phyloP scores from a whole-genome alignment of 2,329 filamentous ascomycete genomes.

The Pseudocercospora cruenta region DNA sequence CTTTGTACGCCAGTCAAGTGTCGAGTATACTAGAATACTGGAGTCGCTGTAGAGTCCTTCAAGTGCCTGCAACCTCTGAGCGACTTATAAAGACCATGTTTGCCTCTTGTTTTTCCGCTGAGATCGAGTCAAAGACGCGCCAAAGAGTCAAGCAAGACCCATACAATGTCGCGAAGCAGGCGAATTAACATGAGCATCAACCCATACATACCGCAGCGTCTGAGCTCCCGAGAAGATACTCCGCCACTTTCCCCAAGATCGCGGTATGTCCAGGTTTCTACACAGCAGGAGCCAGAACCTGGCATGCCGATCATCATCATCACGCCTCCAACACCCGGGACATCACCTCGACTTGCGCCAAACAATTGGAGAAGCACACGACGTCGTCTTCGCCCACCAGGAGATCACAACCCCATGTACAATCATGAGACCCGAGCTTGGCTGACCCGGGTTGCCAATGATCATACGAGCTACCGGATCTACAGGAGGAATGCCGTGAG shows the following conservation, averaged over 20 bases:
- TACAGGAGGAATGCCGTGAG: conserved; percentile 11
- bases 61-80: not conserved
- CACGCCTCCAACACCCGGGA: not conserved
- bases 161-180: not conserved
- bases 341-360: not conserved
- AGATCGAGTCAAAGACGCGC: not conserved
- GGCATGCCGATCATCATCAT: not conserved
- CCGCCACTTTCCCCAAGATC: not conserved
- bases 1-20: not conserved
- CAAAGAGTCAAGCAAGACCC: not conserved
- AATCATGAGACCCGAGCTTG: not conserved
- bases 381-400: not conserved
- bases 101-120: not conserved
- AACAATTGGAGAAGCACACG: not conserved
- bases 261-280: not conserved
- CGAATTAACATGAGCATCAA: not conserved
- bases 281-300: not conserved
- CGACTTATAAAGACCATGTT: not conserved
- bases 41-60: not conserved
- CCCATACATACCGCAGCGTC: not conserved
- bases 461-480: not conserved
- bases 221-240: not conserved
- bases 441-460: not conserved
- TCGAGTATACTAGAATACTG: not conserved
- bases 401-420: not conserved